Base-by-base conservation (phyloP, 164 flowering plant species). In the Stephania japonica region DNA sequence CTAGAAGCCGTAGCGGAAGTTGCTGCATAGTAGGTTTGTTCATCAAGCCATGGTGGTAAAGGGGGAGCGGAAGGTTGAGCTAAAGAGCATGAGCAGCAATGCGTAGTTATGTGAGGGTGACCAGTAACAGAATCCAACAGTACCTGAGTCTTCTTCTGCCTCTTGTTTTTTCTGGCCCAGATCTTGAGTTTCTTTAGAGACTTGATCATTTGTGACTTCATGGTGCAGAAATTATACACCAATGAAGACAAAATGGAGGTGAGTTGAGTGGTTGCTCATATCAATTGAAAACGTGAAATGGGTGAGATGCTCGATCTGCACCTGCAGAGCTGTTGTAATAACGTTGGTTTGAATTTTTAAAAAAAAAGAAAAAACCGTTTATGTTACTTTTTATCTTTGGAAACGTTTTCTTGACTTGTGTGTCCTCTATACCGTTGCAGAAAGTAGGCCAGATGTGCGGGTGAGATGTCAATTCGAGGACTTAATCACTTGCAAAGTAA, bases 11-110 rank as follows among this genome's bases (percentile, higher is more conserved):
- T 25, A 66, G 26, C 11, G 8, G 1, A 32, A 32, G 38, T 32
- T 32, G 38, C 3, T 32, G 61, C 66, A 1, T 69, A 71, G 13
- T 70, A 62, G 69, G 62, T 50, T 72, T 65, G 74, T 16, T 80
- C 80, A 10, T 82, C 78, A n/a, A 79, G 76, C 86, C 88, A 84
- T 5, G 83, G 70, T 9, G 88, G 88, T 44, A 83, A 49, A 0
- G 88, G 88, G 6, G 88, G 88, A 69, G 87, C 88, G 1, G 87
- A 83, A 8, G 88, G 87, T 77, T 67, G 82, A 68, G 18, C 0
- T n/a, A 67, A 12, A 9, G 75, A 59, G 43, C 75, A 76, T 7
- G 75, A 76, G 62, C 75, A 76, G 70, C 68, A 67, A 32, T 68
- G 68, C 12, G 67, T 16, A 42, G 59, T 32, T 1, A 1, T n/a